phyloP scores from a whole-genome alignment of 169 alveolate genomes.

The Eimeria falciformis region DNA sequence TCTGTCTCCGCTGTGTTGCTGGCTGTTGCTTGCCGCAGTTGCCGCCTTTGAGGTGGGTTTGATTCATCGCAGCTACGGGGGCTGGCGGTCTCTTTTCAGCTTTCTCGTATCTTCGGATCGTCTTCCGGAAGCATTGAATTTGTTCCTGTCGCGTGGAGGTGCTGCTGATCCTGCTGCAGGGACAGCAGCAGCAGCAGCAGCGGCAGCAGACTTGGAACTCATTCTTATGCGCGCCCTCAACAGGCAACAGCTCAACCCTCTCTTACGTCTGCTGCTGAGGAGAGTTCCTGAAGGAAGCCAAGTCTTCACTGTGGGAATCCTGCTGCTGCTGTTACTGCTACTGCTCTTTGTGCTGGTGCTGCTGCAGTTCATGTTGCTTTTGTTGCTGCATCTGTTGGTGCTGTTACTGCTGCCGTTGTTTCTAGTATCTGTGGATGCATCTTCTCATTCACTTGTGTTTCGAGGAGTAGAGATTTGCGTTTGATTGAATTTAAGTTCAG shows the following conservation, averaged over 20 bases:
- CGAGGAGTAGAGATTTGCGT: too few relatives aligned
- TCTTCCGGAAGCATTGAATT: constrained; percentile 32
- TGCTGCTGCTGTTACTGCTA: not conserved
- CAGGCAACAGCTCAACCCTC: not conserved
- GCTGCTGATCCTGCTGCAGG: not conserved
- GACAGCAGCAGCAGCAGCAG: not conserved
- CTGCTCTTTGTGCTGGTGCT: constrained; percentile 15
- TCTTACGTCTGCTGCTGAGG: not conserved
- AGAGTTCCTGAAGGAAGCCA: not conserved
- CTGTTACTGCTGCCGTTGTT: not conserved
- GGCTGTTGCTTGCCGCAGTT: constrained; percentile 42
- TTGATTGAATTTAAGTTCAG: too few relatives aligned
- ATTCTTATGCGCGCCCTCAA: not conserved
- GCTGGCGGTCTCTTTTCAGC: constrained; percentile 4
- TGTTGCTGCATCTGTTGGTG: not conserved
- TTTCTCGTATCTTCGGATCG: constrained; percentile 5
- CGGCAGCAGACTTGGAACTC: not conserved
- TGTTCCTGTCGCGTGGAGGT: constrained; percentile 14
- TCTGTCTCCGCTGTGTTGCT: too few relatives aligned
- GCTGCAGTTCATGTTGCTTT: not conserved
- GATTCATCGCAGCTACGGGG: not conserved
- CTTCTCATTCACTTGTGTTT: not conserved
- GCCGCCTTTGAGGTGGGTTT: constrained; percentile 29
- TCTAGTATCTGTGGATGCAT: not conserved
- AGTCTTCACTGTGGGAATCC: not conserved